Evolutionary conservation across 495 filamentous ascomycete species (phyloP).

Genomic region (Lasiosphaeris hirsuta): DNA sequence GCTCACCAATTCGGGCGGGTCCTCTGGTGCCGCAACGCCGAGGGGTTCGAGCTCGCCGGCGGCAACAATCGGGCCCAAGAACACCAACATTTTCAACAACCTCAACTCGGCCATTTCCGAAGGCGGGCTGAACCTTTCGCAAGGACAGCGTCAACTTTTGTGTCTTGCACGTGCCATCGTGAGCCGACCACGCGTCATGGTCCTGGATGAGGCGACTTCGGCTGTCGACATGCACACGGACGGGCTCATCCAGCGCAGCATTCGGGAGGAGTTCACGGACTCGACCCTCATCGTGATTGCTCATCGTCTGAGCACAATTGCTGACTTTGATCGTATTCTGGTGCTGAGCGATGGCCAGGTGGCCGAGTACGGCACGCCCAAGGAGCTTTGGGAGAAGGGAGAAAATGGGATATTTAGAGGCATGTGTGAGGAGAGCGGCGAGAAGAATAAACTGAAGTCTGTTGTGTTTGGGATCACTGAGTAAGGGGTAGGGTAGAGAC

Average conservation of each 20-base stretch:
- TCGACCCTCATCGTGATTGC: slow-evolving; percentile 86
- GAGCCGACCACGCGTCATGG: slow-evolving; percentile 73
- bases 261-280: slow-evolving; percentile 73
- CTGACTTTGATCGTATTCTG: slow-evolving; percentile 80
- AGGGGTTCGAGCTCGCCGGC: slow-evolving; percentile 19
- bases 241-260: slow-evolving; percentile 73
- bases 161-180: slow-evolving; percentile 87
- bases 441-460: slow-evolving; percentile 57
- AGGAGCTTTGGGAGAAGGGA: slow-evolving; percentile 58
- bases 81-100: slow-evolving; percentile 60
- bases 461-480: slow-evolving; percentile 45
- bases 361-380: slow-evolving; percentile 69
- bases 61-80: slow-evolving; percentile 36
- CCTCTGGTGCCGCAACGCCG: slow-evolving; percentile 26
- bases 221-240: slow-evolving; percentile 89
- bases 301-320: slow-evolving; percentile 81
- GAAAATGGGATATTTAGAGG: slow-evolving; percentile 59
- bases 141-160: slow-evolving; percentile 85
- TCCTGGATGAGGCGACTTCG: slow-evolving; percentile 86
- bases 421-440: slow-evolving; percentile 74
- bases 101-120: slow-evolving; percentile 65
- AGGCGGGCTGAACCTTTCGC: slow-evolving; percentile 76
- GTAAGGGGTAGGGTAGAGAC: neutral
- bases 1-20: slow-evolving; percentile 40
- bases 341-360: slow-evolving; percentile 74